Base-by-base conservation (phyloP, 345 rosid species). In the Trapa bicornis region DNA sequence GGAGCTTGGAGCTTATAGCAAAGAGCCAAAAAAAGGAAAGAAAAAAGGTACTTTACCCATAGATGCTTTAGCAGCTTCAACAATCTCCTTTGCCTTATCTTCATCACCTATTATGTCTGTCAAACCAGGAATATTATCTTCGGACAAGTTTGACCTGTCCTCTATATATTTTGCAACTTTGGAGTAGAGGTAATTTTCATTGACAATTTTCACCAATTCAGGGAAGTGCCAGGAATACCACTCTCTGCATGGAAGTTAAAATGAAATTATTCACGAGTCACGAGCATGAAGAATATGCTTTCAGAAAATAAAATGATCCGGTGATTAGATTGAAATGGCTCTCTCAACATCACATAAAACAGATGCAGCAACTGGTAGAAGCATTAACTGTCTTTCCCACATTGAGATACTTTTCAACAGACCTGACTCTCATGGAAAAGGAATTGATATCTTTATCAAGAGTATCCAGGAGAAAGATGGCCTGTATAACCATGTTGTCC, bases 221-320 rank as follows among this genome's bases (percentile, higher is more conserved):
- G 97, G 99, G 77, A 94, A 94, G 71, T 94, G 99, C 97, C 97
- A 91, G 16, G 97, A 91, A 72, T 94, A 94, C 97, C 96, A 94
- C 80, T 94, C 99, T 70, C 99, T 94, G 84, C 45, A 50, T 16
- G 70, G 47, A 47, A 33, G 12, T 43, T 3, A 32, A n/a, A 11
- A 38, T 14, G 5, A 48, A 42, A 37, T 37, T 37, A 12, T 33
- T 33, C 60, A 68, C 42, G 45, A 32, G 37, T 65, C 15, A 61
- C 57, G 32, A 36, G 43, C 48, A 65, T 47, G n/a, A 56, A 61
- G 50, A 16, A 45, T 29, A 22, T n/a, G 57, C 1, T 3, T 33
- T 15, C 15, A 57, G 48, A 11, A 3, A 45, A 45, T 4, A 45
- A 11, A 45, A 45, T 11, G 13, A 45, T 45, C 13, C 48, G 29